Evolutionary conservation across 768 basidiomycete genomes (phyloP), one percentile per base, ranked within the genome.

Genomic region (Termitomyces heimii): DNA sequence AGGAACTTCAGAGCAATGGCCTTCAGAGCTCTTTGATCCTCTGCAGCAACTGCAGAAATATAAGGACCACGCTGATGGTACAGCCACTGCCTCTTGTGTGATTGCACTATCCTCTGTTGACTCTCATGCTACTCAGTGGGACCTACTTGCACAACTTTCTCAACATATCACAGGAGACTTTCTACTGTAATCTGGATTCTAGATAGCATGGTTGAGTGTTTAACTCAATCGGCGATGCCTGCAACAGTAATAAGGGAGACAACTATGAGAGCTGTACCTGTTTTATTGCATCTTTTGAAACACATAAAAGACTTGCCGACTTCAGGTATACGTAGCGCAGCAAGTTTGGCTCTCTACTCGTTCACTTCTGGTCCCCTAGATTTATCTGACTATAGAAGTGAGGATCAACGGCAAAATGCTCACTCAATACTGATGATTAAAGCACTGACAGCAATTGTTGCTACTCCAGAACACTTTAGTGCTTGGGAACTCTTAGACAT

Each of bases 201-300:
- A 2, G 74, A 76, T 42, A 76, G 74, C 22, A 68, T 76, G 54
- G 65, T 73, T 14, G 74, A 75, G 28, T 71, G 71, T 29, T 63
- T 71, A 10, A 58, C 70, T 34, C 67, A 63, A 32, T 76, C 74
- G 76, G 75, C 73, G 52, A 68, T 76, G 61, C 68, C 70, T 4
- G 62, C 64, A 5, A 70, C 69, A 1, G 70, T 73, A 12, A 68
- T 74, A 42, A 71, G 71, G 39, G 68, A 74, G 48, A 72, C 75
- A 2, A 64, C 63, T 2, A 62, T 59, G 24, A 66, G 67, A 44
- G 71, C 71, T 24, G 68, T 76, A 3, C 73, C 75, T 10, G 62
- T 72, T 29, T 66, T 76, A 20, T 47, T 76, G 7, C 67, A 66
- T 40, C 62, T 77, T 1, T 66, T 77, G 12, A 67, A 70, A 43